Base-by-base conservation (phyloP, 2,329 filamentous ascomycete genomes). In the Drechslerella dactyloides region DNA sequence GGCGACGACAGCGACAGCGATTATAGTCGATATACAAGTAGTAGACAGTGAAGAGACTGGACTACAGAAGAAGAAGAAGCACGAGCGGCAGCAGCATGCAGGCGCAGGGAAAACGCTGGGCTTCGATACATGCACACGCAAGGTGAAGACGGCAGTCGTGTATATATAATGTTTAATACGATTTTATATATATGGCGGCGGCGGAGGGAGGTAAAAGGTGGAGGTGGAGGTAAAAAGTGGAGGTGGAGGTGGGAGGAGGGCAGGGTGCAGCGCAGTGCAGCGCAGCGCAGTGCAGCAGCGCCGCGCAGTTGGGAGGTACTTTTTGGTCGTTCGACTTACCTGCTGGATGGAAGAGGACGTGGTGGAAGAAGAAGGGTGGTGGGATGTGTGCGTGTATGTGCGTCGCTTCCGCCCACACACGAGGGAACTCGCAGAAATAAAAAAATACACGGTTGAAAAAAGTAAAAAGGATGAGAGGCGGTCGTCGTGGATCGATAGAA, bases 351-450 rank as follows among this genome's bases (percentile, higher is more conserved):
- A 15, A n/a, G n/a, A n/a, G n/a, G n/a, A n/a, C n/a, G n/a, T n/a
- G n/a, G n/a, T n/a, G n/a, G n/a, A n/a, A n/a, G n/a, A n/a, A n/a
- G n/a, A n/a, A 5, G 44, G 37, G 15, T 42, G 37, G 37, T 68
- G 56, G 59, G 40, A 59, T 40, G 40, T 56, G 51, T 55, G 56
- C 55, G 63, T 53, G 50, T 53, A 35, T 8, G 50, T 61, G 58
- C 19, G 62, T 59, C 62, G 54, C 62, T 60, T 59, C 54, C 54
- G 55, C 54, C 44, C 53, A 65, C 27, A 65, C 27, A 46, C 42
- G 54, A 64, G 23, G 17, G 50, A n/a, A 33, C 10, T 8, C 37
- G 63, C 73, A 73, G 68, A 75, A 77, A 77, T 76, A 76, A 75
- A 75, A 73, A 69, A 58, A 37, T 33, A 15, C 6, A 52, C 21